Evolutionary conservation across 2,329 filamentous ascomycete genomes (phyloP), one percentile per base, ranked within the genome.

Genomic region (Tolypocladium ovalisporum): DNA sequence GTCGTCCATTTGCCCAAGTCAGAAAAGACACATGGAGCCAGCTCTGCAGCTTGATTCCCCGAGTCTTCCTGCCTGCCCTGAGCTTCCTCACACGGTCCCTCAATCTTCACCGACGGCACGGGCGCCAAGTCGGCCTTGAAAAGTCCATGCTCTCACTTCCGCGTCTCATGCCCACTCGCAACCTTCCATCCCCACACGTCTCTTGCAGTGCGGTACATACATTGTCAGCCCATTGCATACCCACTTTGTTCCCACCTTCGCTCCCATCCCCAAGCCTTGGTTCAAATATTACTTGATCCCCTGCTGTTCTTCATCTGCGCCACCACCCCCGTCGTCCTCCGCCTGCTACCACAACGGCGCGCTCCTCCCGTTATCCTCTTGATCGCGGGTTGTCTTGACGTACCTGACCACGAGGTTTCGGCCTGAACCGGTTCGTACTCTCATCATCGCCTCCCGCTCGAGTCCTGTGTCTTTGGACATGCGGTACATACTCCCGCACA

Each of bases 211-310:
- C 58, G 42, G 56, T 60, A 59, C 65, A 63, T 67, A 63, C 63
- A 64, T 62, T 62, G 66, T 66, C 69, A 67, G 68, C 66, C 67
- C 63, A 64, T 69, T 58, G 59, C 61, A 64, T 66, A 68, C 61
- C 70, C 70, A 71, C 68, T 66, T 62, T 60, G 64, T 68, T 71
- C 68, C 67, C 64, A 68, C 69, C 65, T 56, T 63, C 62, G 64
- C 58, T 63, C 60, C 63, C 60, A 64, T 66, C 64, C 62, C 67
- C 67, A 65, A 63, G 63, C 66, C 62, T 66, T 64, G 63, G 67
- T 63, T 70, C 69, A 69, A 71, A 68, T 68, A 69, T 58, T 61
- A 52, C 51, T 55, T 67, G 61, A 58, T 68, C 67, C 68, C 67
- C 67, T 67, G 65, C 59, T 64, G 59, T 61, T 61, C 62, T 64